Evolutionary conservation across 306 rosid genomes (phyloP), one percentile per base, ranked within the genome.

Genomic region (Rubus parviflorus): DNA sequence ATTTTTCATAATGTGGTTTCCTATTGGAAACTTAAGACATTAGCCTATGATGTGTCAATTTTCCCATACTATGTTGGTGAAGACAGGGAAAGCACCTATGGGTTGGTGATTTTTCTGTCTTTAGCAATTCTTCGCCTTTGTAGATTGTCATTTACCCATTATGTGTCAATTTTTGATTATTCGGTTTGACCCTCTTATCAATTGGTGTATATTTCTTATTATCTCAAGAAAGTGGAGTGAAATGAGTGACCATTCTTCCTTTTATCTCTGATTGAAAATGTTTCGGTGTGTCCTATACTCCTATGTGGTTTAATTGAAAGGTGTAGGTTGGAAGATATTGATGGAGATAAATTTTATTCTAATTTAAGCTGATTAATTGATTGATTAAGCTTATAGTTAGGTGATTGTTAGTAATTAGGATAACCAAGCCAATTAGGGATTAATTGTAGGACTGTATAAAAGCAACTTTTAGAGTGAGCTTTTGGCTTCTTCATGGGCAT

Each of bases 1-100:
- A 47, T 74, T 80, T 56, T 65, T 73, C 61, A 75, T 62, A 67
- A 57, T 63, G 9, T 49, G 68, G 10, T 69, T 69, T 58, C 67
- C 15, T 63, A 42, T 20, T 75, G 62, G 53, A 58, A 58, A 15
- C 37, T 52, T 75, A 66, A 9, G 43, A 13, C 41, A 65, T 40
- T 12, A 60, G 8, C 48, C 23, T 57, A 5, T 14, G 60, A 73
- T 9, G 46, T 38, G 69, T 64, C 47, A 64, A 17, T 16, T 8
- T 7, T 5, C 47, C 6, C 5, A 38, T 49, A 11, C 22, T 0
- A 42, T 64, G 68, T 7, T 62, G 68, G 67, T 35, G n/a, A 61
- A 14, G 67, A 30, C 19, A 30, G 17, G 7, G 7, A 49, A 15
- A 14, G 4, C 53, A 45, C 48, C 48, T 45, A 45, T 45, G 48